phyloP scores from a whole-genome alignment of 2,329 filamentous ascomycete genomes.

The Epichloe aotearoae region DNA sequence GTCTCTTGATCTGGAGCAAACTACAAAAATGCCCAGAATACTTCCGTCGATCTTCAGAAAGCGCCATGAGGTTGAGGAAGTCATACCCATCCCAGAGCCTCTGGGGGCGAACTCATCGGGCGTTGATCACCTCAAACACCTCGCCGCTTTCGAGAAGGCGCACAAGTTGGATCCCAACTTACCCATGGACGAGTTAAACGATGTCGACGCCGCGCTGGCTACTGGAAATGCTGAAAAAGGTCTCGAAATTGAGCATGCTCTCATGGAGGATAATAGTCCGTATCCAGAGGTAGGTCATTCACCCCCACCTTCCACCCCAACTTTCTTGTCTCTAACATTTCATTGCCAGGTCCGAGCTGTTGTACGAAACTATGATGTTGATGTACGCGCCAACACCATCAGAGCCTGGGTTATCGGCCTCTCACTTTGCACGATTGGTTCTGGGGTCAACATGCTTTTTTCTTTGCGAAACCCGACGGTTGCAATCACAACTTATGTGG shows the following conservation, averaged over 20 bases:
- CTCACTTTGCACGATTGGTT: slow-evolving; percentile 47
- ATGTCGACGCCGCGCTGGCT: slow-evolving; percentile 44
- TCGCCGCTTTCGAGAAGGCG: slow-evolving; percentile 44
- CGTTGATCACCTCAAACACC: slow-evolving; percentile 29
- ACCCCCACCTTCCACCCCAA: too few species aligned
- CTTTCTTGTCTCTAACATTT: background rate
- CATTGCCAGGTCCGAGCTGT: slow-evolving; percentile 44
- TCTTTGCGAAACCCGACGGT: slow-evolving; percentile 46
- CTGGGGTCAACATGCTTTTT: slow-evolving; percentile 48
- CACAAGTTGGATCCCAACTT: slow-evolving; percentile 54
- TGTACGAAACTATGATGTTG: slow-evolving; percentile 51
- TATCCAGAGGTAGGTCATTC: slow-evolving; percentile 43
- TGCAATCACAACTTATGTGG: slow-evolving; percentile 45
- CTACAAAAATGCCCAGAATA: slow-evolving; percentile 11
- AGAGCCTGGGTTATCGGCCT: slow-evolving; percentile 51
- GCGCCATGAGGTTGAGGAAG: slow-evolving; percentile 31
- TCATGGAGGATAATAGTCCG: slow-evolving; percentile 51
- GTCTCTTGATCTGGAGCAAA: background rate
- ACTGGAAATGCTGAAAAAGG: slow-evolving; percentile 42
- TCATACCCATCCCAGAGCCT: slow-evolving; percentile 28
- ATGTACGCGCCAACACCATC: slow-evolving; percentile 50
- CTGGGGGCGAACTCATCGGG: slow-evolving; percentile 25
- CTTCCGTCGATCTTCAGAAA: slow-evolving; percentile 28
- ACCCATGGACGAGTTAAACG: slow-evolving; percentile 46
- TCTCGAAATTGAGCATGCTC: slow-evolving; percentile 41